A percentile compares a stretch with the other conserved stretches of the same genome.
phyloP scores from a whole-genome alignment of 192 early-diverging fungal species.

The Podila epigama region DNA sequence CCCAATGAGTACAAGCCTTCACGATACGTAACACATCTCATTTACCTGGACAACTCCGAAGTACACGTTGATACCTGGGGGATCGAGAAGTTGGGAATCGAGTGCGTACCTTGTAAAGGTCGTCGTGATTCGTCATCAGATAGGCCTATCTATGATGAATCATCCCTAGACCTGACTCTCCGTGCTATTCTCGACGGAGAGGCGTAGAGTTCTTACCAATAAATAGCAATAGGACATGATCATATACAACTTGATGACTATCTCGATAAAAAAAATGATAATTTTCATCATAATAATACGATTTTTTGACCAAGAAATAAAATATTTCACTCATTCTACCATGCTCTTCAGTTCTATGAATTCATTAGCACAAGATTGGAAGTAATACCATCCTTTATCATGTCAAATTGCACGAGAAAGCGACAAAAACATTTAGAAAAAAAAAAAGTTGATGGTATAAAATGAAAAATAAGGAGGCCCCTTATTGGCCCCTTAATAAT shows the following conservation, averaged over 20 bases:
- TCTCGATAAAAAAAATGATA: no score
- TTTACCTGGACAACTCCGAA: slow-evolving; percentile 59
- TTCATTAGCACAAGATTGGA: no score
- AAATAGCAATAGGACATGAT: no score
- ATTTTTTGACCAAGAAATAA: no score
- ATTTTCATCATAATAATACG: no score
- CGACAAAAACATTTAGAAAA: not conserved
- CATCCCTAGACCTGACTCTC: slow-evolving; percentile 11
- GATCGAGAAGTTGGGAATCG: slow-evolving; percentile 56
- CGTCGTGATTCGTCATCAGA: slow-evolving; percentile 21
- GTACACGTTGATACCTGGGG: slow-evolving; percentile 55
- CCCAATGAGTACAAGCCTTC: slow-evolving; percentile 39
- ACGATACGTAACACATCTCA: slow-evolving; percentile 58
- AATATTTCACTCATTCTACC: no score
- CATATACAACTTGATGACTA: not conserved
- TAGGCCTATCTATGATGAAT: slow-evolving; percentile 46
- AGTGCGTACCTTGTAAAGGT: slow-evolving; percentile 46
- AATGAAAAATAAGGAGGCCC: not conserved
- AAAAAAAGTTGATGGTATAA: not conserved
- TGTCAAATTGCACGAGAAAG: no score
- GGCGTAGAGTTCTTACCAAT: not conserved
- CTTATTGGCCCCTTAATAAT: not conserved
- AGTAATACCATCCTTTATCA: no score
- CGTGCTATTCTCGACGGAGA: slow-evolving; percentile 39
- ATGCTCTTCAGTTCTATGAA: no score